Base-by-base conservation (phyloP, 2,329 filamentous ascomycete genomes). In the Epichloe baconii region DNA sequence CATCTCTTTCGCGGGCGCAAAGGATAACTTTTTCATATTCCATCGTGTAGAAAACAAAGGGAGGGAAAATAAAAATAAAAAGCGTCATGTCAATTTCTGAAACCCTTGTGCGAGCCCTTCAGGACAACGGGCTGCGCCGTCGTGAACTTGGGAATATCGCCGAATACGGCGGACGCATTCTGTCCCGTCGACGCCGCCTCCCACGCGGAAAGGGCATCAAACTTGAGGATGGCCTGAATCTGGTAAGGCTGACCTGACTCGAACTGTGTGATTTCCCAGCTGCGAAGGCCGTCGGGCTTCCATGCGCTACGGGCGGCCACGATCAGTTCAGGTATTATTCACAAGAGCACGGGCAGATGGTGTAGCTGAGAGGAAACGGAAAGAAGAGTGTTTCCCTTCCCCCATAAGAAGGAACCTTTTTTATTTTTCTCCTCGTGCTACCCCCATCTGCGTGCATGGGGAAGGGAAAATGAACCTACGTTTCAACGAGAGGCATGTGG, bases 401-500 rank as follows among this genome's bases (percentile, higher is more conserved):
- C 21, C 21, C 21, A 23, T 23, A 5, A 21, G 21, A 23, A 5
- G 21, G 4, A 23, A 4, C 21, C 3, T 23, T 23, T 23, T 23
- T 21, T 21, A 4, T 21, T 23, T 23, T 23, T 23, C 4, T 23
- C 21, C 21, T 23, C 4, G 21, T 23, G 4, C 4, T 23, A 23
- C 4, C 21, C 21, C 21, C 21, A 23, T 23, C 4, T 23, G 21
- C 21, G 3, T 23, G 21, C 21, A 23, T 23, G 21, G 21, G 21
- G 21, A 5, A 23, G 21, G 21, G 21, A 14, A 14, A 17, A n/a
- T 23, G 47, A 2, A 58, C 58, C 49, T 49, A 62, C 60, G 52
- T 42, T 26, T 49, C 35, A 8, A 57, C 58, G 11, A 62, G 56
- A 48, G 60, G 58, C 60, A 62, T 62, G 41, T 62, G 60, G 34